Evolutionary conservation across 2,329 filamentous ascomycete species (phyloP).

Genomic region (Xylaria sp.): DNA sequence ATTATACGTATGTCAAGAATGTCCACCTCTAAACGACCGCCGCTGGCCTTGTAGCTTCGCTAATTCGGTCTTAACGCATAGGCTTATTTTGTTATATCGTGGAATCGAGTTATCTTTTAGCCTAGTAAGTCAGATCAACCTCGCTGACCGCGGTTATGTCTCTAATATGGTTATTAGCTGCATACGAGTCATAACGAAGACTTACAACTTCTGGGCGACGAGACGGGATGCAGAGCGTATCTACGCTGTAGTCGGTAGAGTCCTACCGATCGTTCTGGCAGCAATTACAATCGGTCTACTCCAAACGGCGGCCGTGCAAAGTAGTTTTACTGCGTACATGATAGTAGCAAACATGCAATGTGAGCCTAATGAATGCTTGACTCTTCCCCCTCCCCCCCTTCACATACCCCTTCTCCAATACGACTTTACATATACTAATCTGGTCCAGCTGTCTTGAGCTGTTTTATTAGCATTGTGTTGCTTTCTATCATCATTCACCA

Average conservation of each 20-base stretch:
- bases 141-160: not conserved
- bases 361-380: constrained; percentile 14
- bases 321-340: constrained; percentile 42
- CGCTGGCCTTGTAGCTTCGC: not conserved
- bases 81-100: constrained; percentile 43
- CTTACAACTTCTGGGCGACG: constrained; percentile 36
- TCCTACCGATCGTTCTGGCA: constrained; percentile 37
- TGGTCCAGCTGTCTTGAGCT: constrained; percentile 36
- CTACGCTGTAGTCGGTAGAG: constrained; percentile 28
- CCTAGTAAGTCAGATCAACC: constrained; percentile 29
- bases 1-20: constrained; percentile 39
- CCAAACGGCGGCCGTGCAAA: constrained; percentile 41
- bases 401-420: constrained; percentile 2
- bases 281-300: constrained; percentile 39
- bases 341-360: constrained; percentile 42
- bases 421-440: constrained; percentile 16
- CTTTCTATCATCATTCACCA: constrained; percentile 36
- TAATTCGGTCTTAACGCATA: constrained; percentile 16
- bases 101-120: constrained; percentile 39
- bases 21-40: not conserved
- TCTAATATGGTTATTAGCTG: constrained; percentile 32
- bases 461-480: constrained; percentile 38
- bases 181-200: constrained; percentile 36
- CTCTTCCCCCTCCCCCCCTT: not conserved
- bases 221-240: constrained; percentile 30